phyloP scores from a whole-genome alignment of 805 yeast genomes.

The Zygosaccharomyces bisporus region DNA sequence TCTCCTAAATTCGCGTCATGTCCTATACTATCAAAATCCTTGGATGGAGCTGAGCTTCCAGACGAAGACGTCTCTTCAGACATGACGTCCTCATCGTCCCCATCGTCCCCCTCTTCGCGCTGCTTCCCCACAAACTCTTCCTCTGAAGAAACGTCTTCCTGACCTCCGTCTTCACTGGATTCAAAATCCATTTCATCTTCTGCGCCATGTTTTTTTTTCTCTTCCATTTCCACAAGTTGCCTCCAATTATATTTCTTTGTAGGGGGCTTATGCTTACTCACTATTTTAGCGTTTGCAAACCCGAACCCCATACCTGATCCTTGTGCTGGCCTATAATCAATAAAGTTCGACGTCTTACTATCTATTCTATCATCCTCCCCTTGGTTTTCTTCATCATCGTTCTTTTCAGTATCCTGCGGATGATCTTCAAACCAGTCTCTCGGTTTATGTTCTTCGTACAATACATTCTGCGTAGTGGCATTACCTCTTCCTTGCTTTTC shows the following conservation, averaged over 20 bases:
- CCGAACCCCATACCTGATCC: slow-evolving; percentile 65
- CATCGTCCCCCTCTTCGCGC: slow-evolving; percentile 16
- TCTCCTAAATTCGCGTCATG: too few species aligned
- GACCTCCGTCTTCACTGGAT: slow-evolving; percentile 33
- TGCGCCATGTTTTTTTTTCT: slow-evolving; percentile 40
- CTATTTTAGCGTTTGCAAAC: slow-evolving; percentile 52
- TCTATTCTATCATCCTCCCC: slow-evolving; percentile 22
- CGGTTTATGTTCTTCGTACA: slow-evolving; percentile 66
- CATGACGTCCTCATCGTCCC: slow-evolving; percentile 25
- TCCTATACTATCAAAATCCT: too few species aligned
- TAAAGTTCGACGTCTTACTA: slow-evolving; percentile 43
- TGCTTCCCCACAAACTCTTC: slow-evolving; percentile 10
- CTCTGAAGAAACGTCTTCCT: slow-evolving; percentile 17
- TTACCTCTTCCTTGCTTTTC: slow-evolving; percentile 69
- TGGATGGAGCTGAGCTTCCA: slow-evolving; percentile 32
- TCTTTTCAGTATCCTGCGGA: slow-evolving; percentile 10
- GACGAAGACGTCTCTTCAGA: too few species aligned
- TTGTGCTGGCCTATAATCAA: slow-evolving; percentile 66
- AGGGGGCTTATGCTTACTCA: slow-evolving; percentile 34
- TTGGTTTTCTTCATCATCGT: slow-evolving; percentile 20
- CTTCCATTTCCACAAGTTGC: slow-evolving; percentile 46
- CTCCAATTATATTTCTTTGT: slow-evolving; percentile 76
- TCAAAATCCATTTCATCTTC: slow-evolving; percentile 65
- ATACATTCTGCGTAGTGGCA: slow-evolving; percentile 54
- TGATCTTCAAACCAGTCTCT: slow-evolving; percentile 53